These are phyloP conservation scores for Dioszegia hungarica DNA, from an alignment of 768 basidiomycete genomes.

Conservation along the genomic window DNA sequence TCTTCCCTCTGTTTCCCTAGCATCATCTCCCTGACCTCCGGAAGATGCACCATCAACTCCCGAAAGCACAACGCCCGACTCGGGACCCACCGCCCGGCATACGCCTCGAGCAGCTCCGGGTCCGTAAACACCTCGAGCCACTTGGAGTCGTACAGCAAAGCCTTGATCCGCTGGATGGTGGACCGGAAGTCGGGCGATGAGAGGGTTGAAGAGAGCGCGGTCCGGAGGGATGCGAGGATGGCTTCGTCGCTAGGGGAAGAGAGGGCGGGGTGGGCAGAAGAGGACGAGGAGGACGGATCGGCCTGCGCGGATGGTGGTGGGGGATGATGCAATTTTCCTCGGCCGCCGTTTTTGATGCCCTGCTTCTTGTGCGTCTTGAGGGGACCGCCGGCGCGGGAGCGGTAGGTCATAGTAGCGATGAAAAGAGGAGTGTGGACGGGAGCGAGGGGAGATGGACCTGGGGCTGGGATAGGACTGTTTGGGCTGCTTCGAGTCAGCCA, in stretches of 20 bases:
- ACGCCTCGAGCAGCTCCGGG: slow-evolving; percentile 32
- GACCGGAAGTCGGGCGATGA: slow-evolving; percentile 21
- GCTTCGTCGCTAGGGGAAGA: slow-evolving; percentile 30
- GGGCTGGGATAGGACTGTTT: too few relatives aligned
- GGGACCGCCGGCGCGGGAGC: slow-evolving; percentile 35
- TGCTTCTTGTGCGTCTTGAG: slow-evolving; percentile 11
- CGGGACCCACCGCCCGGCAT: slow-evolving; percentile 48
- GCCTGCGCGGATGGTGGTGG: slow-evolving; percentile 16
- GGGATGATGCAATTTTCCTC: slow-evolving; percentile 37
- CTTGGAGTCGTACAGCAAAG: slow-evolving; percentile 40
- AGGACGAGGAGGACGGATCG: background rate
- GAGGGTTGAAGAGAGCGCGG: slow-evolving; percentile 24
- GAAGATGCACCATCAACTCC: slow-evolving; percentile 31
- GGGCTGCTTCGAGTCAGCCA: too few relatives aligned
- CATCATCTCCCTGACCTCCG: slow-evolving; percentile 5
- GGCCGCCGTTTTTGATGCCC: slow-evolving; percentile 1
- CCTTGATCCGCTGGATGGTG: slow-evolving; percentile 42
- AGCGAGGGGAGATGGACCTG: background rate
- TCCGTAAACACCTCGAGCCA: slow-evolving; percentile 45
- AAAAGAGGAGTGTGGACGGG: background rate
- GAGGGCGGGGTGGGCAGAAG: slow-evolving; percentile 7
- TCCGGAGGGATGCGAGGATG: slow-evolving; percentile 29
- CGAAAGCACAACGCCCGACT: slow-evolving; percentile 43
- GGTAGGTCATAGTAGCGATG: slow-evolving; percentile 30
- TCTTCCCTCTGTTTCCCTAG: slow-evolving; percentile 1